Evolutionary conservation across 805 yeast species (phyloP).

Genomic region (Saccharomycopsis schoenii): DNA sequence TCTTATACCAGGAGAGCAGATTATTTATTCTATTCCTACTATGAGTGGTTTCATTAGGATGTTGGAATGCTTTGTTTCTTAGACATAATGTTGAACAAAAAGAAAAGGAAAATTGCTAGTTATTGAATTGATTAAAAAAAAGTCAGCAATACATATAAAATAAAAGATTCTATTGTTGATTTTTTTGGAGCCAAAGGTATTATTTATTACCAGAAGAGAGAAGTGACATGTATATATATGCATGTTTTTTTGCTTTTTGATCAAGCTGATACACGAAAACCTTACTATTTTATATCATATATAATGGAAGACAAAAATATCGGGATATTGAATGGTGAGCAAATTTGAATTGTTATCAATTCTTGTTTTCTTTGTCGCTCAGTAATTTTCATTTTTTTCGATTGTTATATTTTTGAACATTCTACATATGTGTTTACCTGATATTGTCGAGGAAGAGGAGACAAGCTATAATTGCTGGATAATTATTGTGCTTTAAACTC

Average conservation of each 20-base stretch:
- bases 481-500: too few relatives aligned
- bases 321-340: not conserved
- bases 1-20: not conserved
- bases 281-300: not conserved
- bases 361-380: not conserved
- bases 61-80: not conserved
- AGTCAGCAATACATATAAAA: not conserved
- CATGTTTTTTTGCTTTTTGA: not conserved
- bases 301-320: not conserved
- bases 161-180: not conserved
- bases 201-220: not conserved
- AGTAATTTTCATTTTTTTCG: not conserved
- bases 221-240: not conserved
- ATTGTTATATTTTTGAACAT: slow-evolving; percentile 3
- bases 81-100: not conserved
- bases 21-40: not conserved
- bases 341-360: not conserved
- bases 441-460: too few relatives aligned
- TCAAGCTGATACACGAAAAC: not conserved
- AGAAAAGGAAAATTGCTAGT: not conserved
- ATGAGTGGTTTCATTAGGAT: not conserved
- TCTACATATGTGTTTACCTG: too few relatives aligned
- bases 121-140: not conserved
- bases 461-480: too few relatives aligned
- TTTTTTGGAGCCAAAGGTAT: not conserved